Evolutionary conservation across 2,329 filamentous ascomycete genomes (phyloP), one percentile per base, ranked within the genome.

Genomic region (Dryadomyces sulphureus): DNA sequence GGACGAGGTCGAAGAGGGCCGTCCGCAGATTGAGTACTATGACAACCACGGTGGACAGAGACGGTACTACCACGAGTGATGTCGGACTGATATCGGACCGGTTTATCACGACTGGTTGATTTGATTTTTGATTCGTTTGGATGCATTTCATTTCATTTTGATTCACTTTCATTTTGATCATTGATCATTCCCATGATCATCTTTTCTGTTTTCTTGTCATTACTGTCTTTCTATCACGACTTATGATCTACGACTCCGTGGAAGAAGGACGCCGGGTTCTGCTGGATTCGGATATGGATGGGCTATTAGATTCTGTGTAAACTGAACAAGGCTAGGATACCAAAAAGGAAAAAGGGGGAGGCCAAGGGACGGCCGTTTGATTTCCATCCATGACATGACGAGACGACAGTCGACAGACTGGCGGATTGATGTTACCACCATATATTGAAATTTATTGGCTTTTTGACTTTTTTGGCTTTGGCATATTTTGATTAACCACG

Each of bases 21-120:
- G 39, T 9, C 30, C 40, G n/a, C 48, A 46, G 3, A 44, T 50
- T 24, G 51, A 51, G 3, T 50, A 53, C 43, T 45, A 51, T 43
- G 43, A 41, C 41, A 36, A 43, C 30, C 49, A 47, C 20, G 45
- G 45, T 11, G 35, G 44, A 0, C 35, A 41, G 27, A 38, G 46
- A 27, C 48, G 47, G 19, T 46, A 51, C 45, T 47, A 50, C 45
- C 48, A 34, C 12, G 32, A 48, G 3, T 51, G 19, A 46, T 7
- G 14, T 7, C n/a, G n/a, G 14, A 4, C 6, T 6, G 4, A 12
- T 25, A 8, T 42, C 41, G 20, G 12, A 2, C 20, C 35, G 12
- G 7, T 24, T 32, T 39, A 24, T 8, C 12, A 14, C 36, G 8
- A 8, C 12, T 36, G 32, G 25, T 38, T 30, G 16, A n/a, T 39